These are phyloP conservation scores for Arthrobotrys megalospora DNA, from an alignment of 2,329 filamentous ascomycete genomes.

Conservation along the genomic window DNA sequence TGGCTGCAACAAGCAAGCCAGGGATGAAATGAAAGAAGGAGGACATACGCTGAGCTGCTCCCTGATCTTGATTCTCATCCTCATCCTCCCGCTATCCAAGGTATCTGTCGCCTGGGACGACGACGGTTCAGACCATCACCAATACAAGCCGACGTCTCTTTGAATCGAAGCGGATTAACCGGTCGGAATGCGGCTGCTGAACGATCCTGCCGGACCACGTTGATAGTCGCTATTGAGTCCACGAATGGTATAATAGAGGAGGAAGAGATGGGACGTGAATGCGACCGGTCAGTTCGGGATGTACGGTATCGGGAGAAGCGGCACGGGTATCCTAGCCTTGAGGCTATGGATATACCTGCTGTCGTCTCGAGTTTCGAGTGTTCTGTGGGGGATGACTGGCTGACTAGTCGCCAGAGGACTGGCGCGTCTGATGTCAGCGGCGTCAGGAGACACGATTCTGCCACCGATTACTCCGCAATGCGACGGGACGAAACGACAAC, in stretches of 20 bases:
- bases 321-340: too few species aligned
- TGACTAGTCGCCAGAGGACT: not conserved
- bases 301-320: too few species aligned
- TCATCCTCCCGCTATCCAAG: slow-evolving; percentile 64
- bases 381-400: not conserved
- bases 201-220: too few species aligned
- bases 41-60: slow-evolving; percentile 78
- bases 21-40: not conserved
- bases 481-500: not conserved
- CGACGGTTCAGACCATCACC: slow-evolving; percentile 45
- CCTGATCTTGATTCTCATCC: slow-evolving; percentile 87
- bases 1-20: not conserved
- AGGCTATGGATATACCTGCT: too few species aligned
- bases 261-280: too few species aligned
- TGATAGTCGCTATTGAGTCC: too few species aligned
- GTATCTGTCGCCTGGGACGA: slow-evolving; percentile 20
- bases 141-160: not conserved
- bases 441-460: not conserved
- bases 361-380: not conserved
- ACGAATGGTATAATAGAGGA: too few species aligned
- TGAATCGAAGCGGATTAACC: not conserved
- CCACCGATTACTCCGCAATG: not conserved
- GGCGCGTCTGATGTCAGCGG: slow-evolving; percentile 25
- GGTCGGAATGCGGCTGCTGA: too few species aligned
- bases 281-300: too few species aligned